A percentile compares a stretch with the other conserved stretches of the same genome.
Conservation (phyloP, 805 yeast species). For the Cyberlindnera mississippiensis region DNA sequence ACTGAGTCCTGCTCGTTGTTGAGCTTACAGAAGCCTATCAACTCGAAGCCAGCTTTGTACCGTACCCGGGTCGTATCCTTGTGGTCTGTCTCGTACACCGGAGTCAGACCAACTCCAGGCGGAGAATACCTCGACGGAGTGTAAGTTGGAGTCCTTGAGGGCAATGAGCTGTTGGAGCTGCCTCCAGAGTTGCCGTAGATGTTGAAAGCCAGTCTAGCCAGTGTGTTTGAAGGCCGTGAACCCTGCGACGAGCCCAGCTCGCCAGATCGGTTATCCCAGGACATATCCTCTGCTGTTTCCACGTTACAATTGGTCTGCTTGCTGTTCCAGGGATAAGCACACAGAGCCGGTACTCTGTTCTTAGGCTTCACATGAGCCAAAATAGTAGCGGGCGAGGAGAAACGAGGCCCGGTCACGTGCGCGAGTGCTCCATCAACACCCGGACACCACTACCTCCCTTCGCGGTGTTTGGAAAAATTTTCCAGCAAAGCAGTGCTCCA, state of each 20-base stretch:
- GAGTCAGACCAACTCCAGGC: constrained; percentile 12
- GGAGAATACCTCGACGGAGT: constrained; percentile 17
- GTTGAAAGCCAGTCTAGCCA: constrained; percentile 57
- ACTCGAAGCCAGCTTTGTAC: constrained; percentile 32
- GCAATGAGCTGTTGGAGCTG: constrained; percentile 18
- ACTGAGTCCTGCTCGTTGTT: constrained; percentile 25
- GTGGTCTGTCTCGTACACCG: constrained; percentile 5
- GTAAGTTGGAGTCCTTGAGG: constrained; percentile 15
- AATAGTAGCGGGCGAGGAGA: too few relatives aligned
- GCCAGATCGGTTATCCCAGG: constrained; percentile 8
- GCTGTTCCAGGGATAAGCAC: too few relatives aligned
- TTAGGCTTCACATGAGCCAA: too few relatives aligned
- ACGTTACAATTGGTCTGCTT: background rate
- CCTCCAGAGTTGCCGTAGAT: constrained; percentile 43
- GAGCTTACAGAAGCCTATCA: constrained; percentile 20
- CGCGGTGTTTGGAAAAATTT: constrained; percentile 9
- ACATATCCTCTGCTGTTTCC: too few relatives aligned
- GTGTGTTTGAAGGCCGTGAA: constrained; percentile 25
- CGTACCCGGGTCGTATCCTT: constrained; percentile 15
- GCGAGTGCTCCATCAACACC: constrained; percentile 5
- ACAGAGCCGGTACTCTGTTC: too few relatives aligned
- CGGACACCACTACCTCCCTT: constrained; percentile 6
- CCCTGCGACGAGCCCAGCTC: constrained; percentile 15
- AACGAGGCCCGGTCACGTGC: constrained; percentile 5
- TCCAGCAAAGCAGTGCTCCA: constrained; percentile 6